Percentiles rank a stretch among this genome's conserved stretches.
Conservation (phyloP, 192 early-diverging fungal species). For the Coemansia sp. region DNA sequence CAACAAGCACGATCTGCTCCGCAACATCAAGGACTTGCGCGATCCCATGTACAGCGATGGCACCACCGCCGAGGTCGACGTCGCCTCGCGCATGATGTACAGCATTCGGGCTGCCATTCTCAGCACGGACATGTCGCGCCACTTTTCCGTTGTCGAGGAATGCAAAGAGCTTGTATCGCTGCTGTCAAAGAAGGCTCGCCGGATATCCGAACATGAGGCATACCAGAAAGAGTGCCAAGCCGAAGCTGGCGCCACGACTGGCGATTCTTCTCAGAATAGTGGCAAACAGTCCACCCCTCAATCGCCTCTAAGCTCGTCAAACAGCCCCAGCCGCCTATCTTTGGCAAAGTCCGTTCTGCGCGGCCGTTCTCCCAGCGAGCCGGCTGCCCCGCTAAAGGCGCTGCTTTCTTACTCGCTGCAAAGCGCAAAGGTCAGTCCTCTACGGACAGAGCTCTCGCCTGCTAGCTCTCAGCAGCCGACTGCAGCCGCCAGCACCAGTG, state of each 20-base stretch:
- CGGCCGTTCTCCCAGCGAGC: conserved; percentile 46
- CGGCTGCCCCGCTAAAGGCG: conserved; percentile 15
- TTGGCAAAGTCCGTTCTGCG: conserved; percentile 7
- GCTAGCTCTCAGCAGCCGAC: neutral
- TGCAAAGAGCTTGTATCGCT: conserved; percentile 50
- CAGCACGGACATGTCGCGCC: conserved; percentile 90
- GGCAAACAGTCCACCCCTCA: neutral
- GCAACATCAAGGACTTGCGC: conserved; percentile 57
- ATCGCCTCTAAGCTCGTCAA: neutral
- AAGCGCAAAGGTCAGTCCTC: conserved; percentile 2
- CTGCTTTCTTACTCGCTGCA: conserved; percentile 9
- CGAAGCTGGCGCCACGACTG: conserved; percentile 1
- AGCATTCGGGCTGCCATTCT: conserved; percentile 69
- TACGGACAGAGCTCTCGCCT: neutral
- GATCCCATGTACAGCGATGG: conserved; percentile 56
- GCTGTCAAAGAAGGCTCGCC: conserved; percentile 47
- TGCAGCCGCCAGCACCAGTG: neutral
- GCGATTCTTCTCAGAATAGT: neutral
- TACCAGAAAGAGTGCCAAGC: conserved; percentile 19
- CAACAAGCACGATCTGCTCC: conserved; percentile 71
- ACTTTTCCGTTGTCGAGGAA: conserved; percentile 72
- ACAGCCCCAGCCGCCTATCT: conserved; percentile 2
- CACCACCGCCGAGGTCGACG: conserved; percentile 50
- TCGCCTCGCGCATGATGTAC: conserved; percentile 49
- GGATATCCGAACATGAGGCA: conserved; percentile 35